phyloP scores from a whole-genome alignment of 148 eudicot species.

The Selenicereus undatus region DNA sequence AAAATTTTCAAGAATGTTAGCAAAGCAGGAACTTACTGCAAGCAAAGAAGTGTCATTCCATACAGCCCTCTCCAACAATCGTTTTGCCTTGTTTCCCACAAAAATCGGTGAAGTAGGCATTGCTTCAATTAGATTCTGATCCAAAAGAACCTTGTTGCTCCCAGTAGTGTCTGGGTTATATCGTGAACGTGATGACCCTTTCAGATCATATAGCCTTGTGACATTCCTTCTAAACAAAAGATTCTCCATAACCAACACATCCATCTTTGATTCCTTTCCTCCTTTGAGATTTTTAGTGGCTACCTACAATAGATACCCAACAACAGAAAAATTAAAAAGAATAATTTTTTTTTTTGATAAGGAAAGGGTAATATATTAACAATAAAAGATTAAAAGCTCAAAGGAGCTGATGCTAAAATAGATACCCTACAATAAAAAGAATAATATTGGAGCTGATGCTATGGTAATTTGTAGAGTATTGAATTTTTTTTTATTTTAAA shows the following conservation, averaged over 20 bases:
- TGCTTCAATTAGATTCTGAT: slow-evolving; percentile 91
- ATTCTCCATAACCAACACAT: slow-evolving; percentile 93
- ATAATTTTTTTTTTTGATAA: too few relatives aligned
- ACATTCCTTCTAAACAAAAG: slow-evolving; percentile 78
- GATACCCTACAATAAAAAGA: not conserved
- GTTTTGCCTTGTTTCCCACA: slow-evolving; percentile 91
- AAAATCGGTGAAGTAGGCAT: slow-evolving; percentile 97
- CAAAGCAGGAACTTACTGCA: slow-evolving; percentile 56
- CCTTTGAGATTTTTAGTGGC: slow-evolving; percentile 73
- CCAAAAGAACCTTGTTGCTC: slow-evolving; percentile 83
- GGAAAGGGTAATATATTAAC: too few relatives aligned
- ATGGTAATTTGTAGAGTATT: not conserved
- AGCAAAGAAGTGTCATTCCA: slow-evolving; percentile 97
- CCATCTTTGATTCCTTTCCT: slow-evolving; percentile 89
- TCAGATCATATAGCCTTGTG: slow-evolving; percentile 81
- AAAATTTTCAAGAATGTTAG: not conserved
- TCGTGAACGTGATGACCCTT: slow-evolving; percentile 89
- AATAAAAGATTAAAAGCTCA: too few relatives aligned
- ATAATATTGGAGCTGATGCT: not conserved
- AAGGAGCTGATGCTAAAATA: too few relatives aligned
- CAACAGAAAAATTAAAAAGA: not conserved
- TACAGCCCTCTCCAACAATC: slow-evolving; percentile 83
- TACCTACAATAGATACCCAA: slow-evolving; percentile 40
- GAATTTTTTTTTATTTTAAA: too few relatives aligned
- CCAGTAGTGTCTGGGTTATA: slow-evolving; percentile 87